phyloP scores from a whole-genome alignment of 2,329 filamentous ascomycete species.

The Myriosclerotinia scirpicola region DNA sequence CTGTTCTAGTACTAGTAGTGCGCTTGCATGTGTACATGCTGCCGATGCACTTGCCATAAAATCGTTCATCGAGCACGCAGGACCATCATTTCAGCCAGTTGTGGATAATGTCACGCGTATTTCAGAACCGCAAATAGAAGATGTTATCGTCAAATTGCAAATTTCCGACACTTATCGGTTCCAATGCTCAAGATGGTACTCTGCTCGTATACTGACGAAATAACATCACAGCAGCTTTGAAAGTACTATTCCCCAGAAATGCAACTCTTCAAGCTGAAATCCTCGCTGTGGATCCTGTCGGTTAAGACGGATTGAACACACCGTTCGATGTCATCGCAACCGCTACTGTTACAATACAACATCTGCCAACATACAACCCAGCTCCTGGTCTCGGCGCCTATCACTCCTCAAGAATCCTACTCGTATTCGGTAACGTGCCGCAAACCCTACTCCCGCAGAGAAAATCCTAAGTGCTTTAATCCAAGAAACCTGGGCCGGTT shows the following conservation, averaged over 20 bases:
- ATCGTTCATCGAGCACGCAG: conserved; percentile 11
- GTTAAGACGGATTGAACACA: conserved; percentile 5
- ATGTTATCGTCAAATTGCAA: conserved; percentile 9
- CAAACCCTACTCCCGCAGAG: background rate
- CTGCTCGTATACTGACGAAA: conserved; percentile 3
- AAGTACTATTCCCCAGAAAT: background rate
- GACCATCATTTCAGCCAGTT: background rate
- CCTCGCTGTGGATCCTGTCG: conserved; percentile 2
- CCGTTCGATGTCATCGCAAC: background rate
- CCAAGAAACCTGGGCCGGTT: conserved; percentile 17
- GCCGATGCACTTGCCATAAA: conserved; percentile 7
- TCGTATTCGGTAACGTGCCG: conserved; percentile 15
- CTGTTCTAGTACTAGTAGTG: background rate
- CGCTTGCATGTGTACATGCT: conserved; percentile 17
- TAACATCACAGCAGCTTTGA: conserved; percentile 1
- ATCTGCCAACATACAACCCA: conserved; percentile 22
- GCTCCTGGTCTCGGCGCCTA: conserved; percentile 12
- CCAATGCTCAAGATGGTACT: conserved; percentile 17
- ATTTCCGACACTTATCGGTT: conserved; percentile 20
- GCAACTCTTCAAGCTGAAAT: background rate
- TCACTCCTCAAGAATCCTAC: conserved; percentile 21
- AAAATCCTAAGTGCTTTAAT: background rate
- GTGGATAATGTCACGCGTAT: conserved; percentile 10
- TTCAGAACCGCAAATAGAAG: background rate
- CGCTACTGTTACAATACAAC: conserved; percentile 23